Conservation (phyloP, 164 flowering plant genomes). For the Houttuynia cordata region DNA sequence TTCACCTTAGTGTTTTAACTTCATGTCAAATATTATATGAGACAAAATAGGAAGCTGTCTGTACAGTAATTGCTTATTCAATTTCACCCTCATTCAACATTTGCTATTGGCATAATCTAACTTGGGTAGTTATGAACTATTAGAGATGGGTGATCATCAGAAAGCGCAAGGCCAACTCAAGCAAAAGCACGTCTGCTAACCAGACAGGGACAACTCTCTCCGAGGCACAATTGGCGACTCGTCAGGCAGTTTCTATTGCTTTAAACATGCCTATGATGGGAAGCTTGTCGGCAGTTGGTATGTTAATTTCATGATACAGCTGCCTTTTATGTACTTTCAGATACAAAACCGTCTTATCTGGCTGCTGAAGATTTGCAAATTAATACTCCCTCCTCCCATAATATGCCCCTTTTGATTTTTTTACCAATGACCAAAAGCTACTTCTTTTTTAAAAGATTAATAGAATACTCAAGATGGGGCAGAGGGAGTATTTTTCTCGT, state of each 20-base stretch:
- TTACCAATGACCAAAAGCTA: no score
- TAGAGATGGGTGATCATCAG: constrained; percentile 78
- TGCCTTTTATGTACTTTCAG: neutral
- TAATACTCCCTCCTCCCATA: no score
- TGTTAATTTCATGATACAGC: constrained; percentile 15
- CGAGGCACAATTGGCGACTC: constrained; percentile 57
- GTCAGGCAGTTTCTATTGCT: constrained; percentile 54
- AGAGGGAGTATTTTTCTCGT: no score
- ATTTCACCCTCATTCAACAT: neutral
- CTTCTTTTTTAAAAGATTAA: no score
- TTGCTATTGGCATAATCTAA: neutral
- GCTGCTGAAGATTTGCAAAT: neutral
- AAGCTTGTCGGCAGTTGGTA: constrained; percentile 19
- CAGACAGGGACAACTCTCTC: constrained; percentile 32
- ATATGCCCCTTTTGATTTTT: no score
- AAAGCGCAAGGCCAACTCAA: constrained; percentile 28
- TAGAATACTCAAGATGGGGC: no score
- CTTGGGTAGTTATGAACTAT: constrained; percentile 3
- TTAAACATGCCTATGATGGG: constrained; percentile 38
- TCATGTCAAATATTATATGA: no score
- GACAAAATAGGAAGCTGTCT: neutral
- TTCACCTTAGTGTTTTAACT: neutral
- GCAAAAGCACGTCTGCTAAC: constrained; percentile 17
- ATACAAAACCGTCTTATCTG: neutral
- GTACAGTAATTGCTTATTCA: neutral